Percentiles rank a stretch among this genome's conserved stretches.
These are phyloP conservation scores for Trichoderma sp. DNA, from an alignment of 2,329 filamentous ascomycete species.

Conservation along the genomic window DNA sequence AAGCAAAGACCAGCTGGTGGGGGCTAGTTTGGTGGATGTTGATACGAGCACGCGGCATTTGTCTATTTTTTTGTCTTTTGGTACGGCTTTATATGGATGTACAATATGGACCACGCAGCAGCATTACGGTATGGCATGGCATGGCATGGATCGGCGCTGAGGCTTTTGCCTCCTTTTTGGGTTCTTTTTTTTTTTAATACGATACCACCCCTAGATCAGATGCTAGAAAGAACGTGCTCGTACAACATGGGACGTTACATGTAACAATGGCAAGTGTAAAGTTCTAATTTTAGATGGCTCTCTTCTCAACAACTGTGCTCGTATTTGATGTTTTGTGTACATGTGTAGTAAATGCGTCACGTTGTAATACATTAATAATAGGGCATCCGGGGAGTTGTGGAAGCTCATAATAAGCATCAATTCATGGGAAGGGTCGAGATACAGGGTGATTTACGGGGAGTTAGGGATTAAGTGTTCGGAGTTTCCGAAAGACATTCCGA, in stretches of 20 bases:
- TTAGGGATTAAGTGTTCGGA: not conserved
- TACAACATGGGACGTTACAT: not conserved
- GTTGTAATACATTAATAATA: not conserved
- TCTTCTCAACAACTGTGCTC: too few relatives aligned
- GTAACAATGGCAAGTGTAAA: not conserved
- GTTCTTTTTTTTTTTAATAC: not conserved
- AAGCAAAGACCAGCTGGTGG: slow-evolving; percentile 40
- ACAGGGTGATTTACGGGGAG: not conserved
- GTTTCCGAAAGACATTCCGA: not conserved
- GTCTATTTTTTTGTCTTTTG: not conserved
- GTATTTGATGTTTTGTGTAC: not conserved
- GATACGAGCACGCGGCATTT: not conserved
- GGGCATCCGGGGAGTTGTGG: not conserved
- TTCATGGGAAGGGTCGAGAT: not conserved
- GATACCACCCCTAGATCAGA: slow-evolving; percentile 17
- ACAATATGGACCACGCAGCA: slow-evolving; percentile 9
- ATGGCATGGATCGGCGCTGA: slow-evolving; percentile 19
- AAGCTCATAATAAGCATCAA: not conserved
- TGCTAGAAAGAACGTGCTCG: slow-evolving; percentile 9
- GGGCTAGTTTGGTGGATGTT: slow-evolving; percentile 20
- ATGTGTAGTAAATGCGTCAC: not conserved
- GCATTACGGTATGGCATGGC: not conserved
- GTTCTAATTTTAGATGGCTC: not conserved
- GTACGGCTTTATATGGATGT: not conserved
- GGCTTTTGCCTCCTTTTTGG: slow-evolving; percentile 1